phyloP scores from a whole-genome alignment of 2,329 filamentous ascomycete genomes.

The Eutypella sp. region DNA sequence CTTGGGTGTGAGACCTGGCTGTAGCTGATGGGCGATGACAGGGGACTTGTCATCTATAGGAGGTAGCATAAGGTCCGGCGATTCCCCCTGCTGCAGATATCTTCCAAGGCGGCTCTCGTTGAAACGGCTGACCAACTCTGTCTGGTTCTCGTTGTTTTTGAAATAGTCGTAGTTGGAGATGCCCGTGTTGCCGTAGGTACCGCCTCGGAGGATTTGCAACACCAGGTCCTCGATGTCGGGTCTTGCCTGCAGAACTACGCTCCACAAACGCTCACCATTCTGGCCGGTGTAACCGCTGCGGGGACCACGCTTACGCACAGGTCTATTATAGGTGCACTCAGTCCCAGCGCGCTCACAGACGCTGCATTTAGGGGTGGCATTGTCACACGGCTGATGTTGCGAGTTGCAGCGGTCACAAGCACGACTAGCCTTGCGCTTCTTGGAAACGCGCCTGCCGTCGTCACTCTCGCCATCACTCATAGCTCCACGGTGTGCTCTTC shows the following conservation, averaged over 20 bases:
- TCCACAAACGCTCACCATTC: slow-evolving; percentile 29
- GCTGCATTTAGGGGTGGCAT: slow-evolving; percentile 40
- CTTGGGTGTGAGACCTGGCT: slow-evolving; percentile 9
- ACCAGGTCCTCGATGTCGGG: slow-evolving; percentile 28
- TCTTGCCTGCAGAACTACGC: slow-evolving; percentile 26
- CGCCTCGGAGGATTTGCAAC: slow-evolving; percentile 22
- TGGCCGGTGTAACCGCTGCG: slow-evolving; percentile 30
- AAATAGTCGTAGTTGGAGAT: slow-evolving; percentile 27
- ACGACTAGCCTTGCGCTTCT: slow-evolving; percentile 31
- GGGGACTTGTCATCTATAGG: slow-evolving; percentile 19
- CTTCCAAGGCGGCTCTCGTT: slow-evolving; percentile 28
- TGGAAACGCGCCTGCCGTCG: slow-evolving; percentile 26
- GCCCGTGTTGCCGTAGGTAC: slow-evolving; percentile 25
- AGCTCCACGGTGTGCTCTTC: slow-evolving; percentile 18
- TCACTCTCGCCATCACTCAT: slow-evolving; percentile 32
- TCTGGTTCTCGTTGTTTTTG: slow-evolving; percentile 28
- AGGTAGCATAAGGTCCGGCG: slow-evolving; percentile 22
- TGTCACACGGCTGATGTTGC: slow-evolving; percentile 45
- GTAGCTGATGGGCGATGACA: slow-evolving; percentile 10
- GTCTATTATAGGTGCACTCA: slow-evolving; percentile 29
- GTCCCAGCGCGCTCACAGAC: slow-evolving; percentile 36
- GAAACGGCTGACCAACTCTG: slow-evolving; percentile 26
- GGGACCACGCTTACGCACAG: slow-evolving; percentile 29
- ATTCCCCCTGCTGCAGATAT: slow-evolving; percentile 25
- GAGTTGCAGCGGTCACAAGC: slow-evolving; percentile 42